Evolutionary conservation across 768 basidiomycete genomes (phyloP).

Genomic region (Naganishia randhawae): DNA sequence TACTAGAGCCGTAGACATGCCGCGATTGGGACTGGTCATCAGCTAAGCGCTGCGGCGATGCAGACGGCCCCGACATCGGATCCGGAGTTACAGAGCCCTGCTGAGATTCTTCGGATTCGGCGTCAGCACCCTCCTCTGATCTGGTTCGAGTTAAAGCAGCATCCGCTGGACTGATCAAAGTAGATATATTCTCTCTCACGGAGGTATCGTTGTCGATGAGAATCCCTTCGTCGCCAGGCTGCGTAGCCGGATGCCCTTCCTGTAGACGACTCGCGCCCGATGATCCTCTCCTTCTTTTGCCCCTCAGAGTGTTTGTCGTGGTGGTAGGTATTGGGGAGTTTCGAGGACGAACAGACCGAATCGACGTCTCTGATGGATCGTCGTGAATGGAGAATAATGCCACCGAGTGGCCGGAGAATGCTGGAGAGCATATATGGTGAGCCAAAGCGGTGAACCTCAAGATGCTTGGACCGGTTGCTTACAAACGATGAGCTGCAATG

Average conservation of each 20-base stretch:
- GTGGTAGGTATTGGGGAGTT: slow-evolving; percentile 5
- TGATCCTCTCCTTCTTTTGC: slow-evolving; percentile 7
- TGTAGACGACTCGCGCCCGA: slow-evolving; percentile 11
- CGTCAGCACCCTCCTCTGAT: too few species aligned
- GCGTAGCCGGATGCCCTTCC: background rate
- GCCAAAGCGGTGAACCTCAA: too few species aligned
- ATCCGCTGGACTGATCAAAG: background rate
- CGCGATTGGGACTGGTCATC: background rate
- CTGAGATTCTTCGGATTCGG: too few species aligned
- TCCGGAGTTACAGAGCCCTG: background rate
- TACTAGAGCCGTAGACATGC: background rate
- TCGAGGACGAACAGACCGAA: slow-evolving; percentile 4
- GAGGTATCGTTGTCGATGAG: background rate
- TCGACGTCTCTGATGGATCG: slow-evolving; percentile 30
- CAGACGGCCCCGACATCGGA: background rate
- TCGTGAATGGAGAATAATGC: slow-evolving; percentile 46
- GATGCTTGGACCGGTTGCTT: background rate
- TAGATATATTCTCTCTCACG: background rate
- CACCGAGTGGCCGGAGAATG: slow-evolving; percentile 28
- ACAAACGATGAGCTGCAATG: slow-evolving; percentile 28
- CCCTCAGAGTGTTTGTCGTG: background rate
- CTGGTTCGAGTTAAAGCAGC: too few species aligned
- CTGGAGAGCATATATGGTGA: background rate
- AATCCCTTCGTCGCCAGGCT: background rate
- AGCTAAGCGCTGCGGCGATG: background rate